Base-by-base conservation (phyloP, 1,284 basidiomycete species). In the Sporisorium graminicola region DNA sequence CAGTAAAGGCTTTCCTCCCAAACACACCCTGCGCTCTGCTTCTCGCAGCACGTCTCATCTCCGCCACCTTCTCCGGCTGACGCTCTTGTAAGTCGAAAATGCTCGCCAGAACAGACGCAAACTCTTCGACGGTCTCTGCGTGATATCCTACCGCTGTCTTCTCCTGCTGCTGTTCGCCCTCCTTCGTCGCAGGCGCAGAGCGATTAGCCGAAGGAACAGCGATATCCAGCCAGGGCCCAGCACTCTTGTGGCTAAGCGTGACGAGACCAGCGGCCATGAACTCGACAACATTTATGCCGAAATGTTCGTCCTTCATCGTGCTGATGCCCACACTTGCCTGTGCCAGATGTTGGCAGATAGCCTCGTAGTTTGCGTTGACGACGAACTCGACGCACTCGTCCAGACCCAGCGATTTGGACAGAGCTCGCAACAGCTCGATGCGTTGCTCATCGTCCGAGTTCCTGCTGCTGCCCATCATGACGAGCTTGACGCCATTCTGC, bases 281-380 rank as follows among this genome's bases (percentile, higher is more conserved):
- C 86, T 99, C 96, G 9, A 99, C 96, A 20, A 99, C 90, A 80
- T 95, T 97, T 85, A 99, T 99, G 2, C 97, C 97, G 79, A 99
- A 99, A 85, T 99, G 96, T 86, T 99, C 97, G 83, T 99, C 95
- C 1, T 95, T 90, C 96, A 99, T 99, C 5, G 96, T 98, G 82
- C 93, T 96, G 26, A 98, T 85, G 0, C 97, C 96, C 5, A 98
- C 89, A 65, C 91, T 93, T 0, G 94, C 91, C 16, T 87, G 86
- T 0, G 90, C 89, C 1, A 99, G 88, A 87, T 91, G 90, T 1
- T 86, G 73, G 1, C 95, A 88, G 70, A 98, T 89, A 10, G 89
- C 88, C 0, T 90, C 77, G 77, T 92, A 98, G 1, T 92, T 87
- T 0, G 93, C 94, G 78, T 98, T 98, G 51, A 97, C 89, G 6